A percentile compares a stretch with the other conserved stretches of the same genome.
phyloP scores from a whole-genome alignment of 257 asterid species.

The Salvia hispanica region DNA sequence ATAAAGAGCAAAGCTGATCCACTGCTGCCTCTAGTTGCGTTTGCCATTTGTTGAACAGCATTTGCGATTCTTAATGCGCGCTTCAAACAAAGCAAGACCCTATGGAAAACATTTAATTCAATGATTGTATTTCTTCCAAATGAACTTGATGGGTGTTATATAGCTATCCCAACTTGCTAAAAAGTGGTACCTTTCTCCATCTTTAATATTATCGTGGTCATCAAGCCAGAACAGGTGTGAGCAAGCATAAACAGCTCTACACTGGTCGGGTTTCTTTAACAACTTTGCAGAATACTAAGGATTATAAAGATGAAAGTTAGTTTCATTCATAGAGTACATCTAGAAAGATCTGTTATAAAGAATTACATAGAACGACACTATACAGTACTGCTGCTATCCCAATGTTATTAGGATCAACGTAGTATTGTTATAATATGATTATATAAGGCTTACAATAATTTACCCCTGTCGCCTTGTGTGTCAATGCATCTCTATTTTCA shows the following conservation, averaged over 20 bases:
- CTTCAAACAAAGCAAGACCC: slow-evolving; percentile 96
- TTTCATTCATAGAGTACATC: slow-evolving; percentile 16
- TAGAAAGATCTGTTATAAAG: slow-evolving; percentile 2
- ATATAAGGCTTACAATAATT: slow-evolving; percentile 33
- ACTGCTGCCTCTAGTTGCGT: slow-evolving; percentile 82
- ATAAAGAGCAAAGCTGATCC: slow-evolving; percentile 81
- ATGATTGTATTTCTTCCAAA: neutral
- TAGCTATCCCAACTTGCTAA: slow-evolving; percentile 4
- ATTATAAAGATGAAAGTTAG: slow-evolving; percentile 26
- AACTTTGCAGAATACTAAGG: slow-evolving; percentile 92
- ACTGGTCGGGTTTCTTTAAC: slow-evolving; percentile 97
- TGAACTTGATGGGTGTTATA: neutral
- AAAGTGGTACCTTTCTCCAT: slow-evolving; percentile 88
- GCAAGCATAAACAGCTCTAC: slow-evolving; percentile 98
- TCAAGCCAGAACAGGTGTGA: slow-evolving; percentile 98
- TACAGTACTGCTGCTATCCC: neutral
- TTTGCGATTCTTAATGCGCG: slow-evolving; percentile 94
- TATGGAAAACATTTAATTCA: slow-evolving; percentile 31
- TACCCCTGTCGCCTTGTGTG: slow-evolving; percentile 99
- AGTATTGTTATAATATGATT: neutral
- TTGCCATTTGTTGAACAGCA: slow-evolving; percentile 97
- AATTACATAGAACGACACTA: neutral
- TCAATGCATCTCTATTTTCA: slow-evolving; percentile 94
- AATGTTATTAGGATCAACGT: slow-evolving; percentile 16
- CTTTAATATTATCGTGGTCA: slow-evolving; percentile 79